Conservation (phyloP, 495 filamentous ascomycete genomes). For the Ramalina peruviana region DNA sequence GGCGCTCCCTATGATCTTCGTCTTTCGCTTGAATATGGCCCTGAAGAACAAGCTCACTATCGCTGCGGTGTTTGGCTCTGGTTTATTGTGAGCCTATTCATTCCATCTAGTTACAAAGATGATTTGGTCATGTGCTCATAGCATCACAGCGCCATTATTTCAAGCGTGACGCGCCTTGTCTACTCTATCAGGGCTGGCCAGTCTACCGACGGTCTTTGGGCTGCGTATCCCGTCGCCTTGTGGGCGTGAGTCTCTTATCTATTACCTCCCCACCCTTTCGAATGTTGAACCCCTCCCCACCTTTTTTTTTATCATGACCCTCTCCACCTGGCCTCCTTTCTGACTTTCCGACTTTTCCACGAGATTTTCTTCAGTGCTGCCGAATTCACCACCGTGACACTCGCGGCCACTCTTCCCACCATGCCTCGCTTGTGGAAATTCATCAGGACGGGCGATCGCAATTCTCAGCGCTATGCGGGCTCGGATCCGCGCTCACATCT, state of each 20-base stretch:
- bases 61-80: slow-evolving; percentile 1
- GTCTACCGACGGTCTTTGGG: neutral
- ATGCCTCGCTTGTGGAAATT: slow-evolving; percentile 2
- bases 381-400: neutral
- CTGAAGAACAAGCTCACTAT: slow-evolving; percentile 27
- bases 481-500: neutral
- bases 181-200: neutral
- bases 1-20: slow-evolving; percentile 32
- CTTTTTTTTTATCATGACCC: neutral
- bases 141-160: neutral
- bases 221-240: neutral
- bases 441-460: neutral
- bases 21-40: slow-evolving; percentile 33
- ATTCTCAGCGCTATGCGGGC: neutral
- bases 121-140: neutral
- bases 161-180: neutral
- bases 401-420: slow-evolving; percentile 1
- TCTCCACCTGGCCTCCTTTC: neutral
- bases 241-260: neutral
- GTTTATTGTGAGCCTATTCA: slow-evolving; percentile 3
- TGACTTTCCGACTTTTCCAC: neutral
- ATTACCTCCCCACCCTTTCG: too few relatives aligned
- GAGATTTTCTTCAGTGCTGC: neutral
- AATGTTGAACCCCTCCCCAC: too few relatives aligned
- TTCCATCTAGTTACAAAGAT: neutral